Evolutionary conservation across 257 asterid species (phyloP).

Genomic region (Solanum appendiculatum): DNA sequence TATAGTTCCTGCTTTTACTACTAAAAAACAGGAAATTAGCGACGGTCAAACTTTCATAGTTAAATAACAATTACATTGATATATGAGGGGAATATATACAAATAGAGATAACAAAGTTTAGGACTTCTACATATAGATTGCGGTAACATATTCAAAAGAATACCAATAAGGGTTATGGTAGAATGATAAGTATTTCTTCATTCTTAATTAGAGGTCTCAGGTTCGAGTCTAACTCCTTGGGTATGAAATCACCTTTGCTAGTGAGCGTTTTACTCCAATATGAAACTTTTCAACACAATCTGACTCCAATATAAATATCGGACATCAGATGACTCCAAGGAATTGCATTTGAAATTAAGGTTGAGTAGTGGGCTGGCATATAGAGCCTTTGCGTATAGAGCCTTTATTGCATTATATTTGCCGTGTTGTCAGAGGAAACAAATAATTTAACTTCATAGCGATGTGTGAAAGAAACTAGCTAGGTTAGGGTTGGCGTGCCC

Average conservation of each 20-base stretch:
- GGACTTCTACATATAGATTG: not conserved
- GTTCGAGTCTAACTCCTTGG: too few species aligned
- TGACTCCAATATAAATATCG: too few species aligned
- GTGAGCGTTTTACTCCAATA: too few species aligned
- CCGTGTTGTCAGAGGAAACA: not conserved
- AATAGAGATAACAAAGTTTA: not conserved
- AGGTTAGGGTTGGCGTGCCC: not conserved
- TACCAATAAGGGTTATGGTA: too few species aligned
- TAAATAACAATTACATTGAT: not conserved
- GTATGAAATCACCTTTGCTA: too few species aligned
- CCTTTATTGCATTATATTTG: not conserved
- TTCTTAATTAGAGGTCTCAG: too few species aligned
- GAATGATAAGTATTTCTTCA: too few species aligned
- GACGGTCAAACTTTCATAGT: too few species aligned
- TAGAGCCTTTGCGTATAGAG: not conserved
- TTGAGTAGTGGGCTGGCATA: not conserved
- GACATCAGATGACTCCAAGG: too few species aligned
- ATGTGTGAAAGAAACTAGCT: not conserved
- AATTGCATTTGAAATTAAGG: not conserved
- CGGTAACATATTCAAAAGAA: too few species aligned
- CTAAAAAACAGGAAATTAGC: not conserved
- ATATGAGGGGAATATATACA: not conserved
- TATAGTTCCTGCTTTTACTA: not conserved
- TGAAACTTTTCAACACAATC: too few species aligned
- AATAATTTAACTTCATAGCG: not conserved